phyloP scores from a whole-genome alignment of 768 basidiomycete species.

The Xerocomellus chrysenteron region DNA sequence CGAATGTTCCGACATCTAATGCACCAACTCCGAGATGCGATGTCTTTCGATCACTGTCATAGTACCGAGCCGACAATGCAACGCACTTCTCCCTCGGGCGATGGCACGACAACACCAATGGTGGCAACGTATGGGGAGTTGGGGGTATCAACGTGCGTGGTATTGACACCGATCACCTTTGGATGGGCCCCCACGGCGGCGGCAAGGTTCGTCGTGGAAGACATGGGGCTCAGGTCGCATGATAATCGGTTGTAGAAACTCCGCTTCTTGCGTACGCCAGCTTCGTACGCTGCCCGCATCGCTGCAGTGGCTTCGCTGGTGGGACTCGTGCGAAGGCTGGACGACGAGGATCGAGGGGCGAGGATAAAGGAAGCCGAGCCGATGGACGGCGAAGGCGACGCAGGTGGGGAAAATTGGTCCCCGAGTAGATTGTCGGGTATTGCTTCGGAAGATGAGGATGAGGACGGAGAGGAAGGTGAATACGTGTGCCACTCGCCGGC shows the following conservation, averaged over 20 bases:
- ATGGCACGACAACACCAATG: slow-evolving; percentile 7
- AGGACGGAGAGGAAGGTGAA: slow-evolving; percentile 30
- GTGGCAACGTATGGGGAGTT: not conserved
- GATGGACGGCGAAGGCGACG: slow-evolving; percentile 30
- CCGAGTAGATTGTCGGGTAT: slow-evolving; percentile 20
- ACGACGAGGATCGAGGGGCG: slow-evolving; percentile 29
- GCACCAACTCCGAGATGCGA: not conserved
- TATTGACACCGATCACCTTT: slow-evolving; percentile 17
- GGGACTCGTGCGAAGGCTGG: slow-evolving; percentile 24
- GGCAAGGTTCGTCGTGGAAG: slow-evolving; percentile 21
- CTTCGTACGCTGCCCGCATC: slow-evolving; percentile 35
- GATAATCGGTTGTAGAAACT: slow-evolving; percentile 32
- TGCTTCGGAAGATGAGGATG: slow-evolving; percentile 31
- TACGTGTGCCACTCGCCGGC: slow-evolving; percentile 27
- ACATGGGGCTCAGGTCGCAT: slow-evolving; percentile 28
- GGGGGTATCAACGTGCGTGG: slow-evolving; percentile 6
- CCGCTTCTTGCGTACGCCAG: slow-evolving; percentile 33
- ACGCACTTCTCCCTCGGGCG: not conserved
- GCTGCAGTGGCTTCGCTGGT: slow-evolving; percentile 22
- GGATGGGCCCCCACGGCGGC: slow-evolving; percentile 8
- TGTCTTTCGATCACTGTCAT: slow-evolving; percentile 7
- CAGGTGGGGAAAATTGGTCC: slow-evolving; percentile 26
- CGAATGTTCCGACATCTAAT: not conserved
- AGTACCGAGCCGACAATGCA: slow-evolving; percentile 13
- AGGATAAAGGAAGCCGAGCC: slow-evolving; percentile 27